These are phyloP conservation scores for Coelastrella sp. DNA, from an alignment of 139 green algal species.

Conservation along the genomic window DNA sequence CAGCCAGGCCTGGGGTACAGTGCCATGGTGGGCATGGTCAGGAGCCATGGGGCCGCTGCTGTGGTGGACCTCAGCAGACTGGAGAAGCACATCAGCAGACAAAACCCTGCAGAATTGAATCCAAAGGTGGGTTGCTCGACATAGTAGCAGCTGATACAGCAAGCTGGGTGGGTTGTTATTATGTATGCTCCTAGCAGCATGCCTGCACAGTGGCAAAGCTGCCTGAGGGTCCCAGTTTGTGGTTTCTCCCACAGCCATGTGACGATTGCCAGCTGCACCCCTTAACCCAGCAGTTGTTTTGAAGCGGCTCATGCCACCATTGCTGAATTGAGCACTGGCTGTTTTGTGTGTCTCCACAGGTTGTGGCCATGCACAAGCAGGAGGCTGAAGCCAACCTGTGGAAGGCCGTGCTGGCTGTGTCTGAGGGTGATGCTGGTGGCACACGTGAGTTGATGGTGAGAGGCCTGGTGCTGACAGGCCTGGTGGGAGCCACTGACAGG, in stretches of 20 bases:
- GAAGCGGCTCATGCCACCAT: not conserved
- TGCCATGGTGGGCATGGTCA: conserved; percentile 19
- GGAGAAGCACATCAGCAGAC: conserved; percentile 48
- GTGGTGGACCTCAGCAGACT: conserved; percentile 67
- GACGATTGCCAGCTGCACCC: not conserved
- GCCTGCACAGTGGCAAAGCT: no score
- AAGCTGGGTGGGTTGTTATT: no score
- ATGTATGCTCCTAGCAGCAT: no score
- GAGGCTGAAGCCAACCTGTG: conserved; percentile 36
- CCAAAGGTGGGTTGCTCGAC: not conserved
- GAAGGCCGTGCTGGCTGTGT: conserved; percentile 34
- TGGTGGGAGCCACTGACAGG: conserved; percentile 38
- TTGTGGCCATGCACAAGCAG: conserved; percentile 39
- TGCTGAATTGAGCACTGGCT: not conserved
- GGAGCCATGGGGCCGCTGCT: conserved; percentile 29
- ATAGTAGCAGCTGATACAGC: not conserved
- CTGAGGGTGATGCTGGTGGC: not conserved
- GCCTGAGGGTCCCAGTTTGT: no score
- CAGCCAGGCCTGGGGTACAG: conserved; percentile 23
- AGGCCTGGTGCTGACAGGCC: conserved; percentile 28
- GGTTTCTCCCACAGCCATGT: no score
- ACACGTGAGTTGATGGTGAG: not conserved
- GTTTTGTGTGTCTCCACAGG: not conserved
- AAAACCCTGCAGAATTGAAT: not conserved
- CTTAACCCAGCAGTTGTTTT: not conserved